Evolutionary conservation across 129 eudicot species (phyloP).

Genomic region (Flaveria brownii): DNA sequence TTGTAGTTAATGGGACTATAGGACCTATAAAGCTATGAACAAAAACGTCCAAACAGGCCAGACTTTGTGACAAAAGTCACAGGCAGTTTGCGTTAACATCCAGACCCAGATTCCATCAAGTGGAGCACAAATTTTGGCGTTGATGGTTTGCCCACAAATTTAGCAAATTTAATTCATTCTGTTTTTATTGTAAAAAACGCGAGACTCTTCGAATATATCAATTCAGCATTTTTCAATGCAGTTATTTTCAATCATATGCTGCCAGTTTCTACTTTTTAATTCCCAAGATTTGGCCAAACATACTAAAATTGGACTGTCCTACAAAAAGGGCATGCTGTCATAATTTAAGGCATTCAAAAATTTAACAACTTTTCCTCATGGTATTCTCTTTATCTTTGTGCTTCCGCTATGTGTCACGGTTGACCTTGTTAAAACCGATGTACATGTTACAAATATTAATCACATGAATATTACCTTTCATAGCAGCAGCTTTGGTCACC

Average conservation of each 20-base stretch:
- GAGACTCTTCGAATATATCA: background rate
- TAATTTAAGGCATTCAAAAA: background rate
- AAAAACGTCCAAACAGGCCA: background rate
- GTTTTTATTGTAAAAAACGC: background rate
- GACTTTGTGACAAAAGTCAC: background rate
- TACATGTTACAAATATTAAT: no score
- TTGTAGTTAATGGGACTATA: background rate
- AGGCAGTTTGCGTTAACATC: background rate
- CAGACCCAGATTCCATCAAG: background rate
- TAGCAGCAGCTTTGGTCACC: conserved; percentile 87
- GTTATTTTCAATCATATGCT: background rate
- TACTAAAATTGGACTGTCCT: background rate
- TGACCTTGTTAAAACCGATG: no score
- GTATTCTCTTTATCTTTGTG: no score
- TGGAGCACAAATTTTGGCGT: background rate
- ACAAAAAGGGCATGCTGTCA: background rate
- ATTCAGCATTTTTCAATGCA: background rate
- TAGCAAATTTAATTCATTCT: background rate
- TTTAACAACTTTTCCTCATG: no score
- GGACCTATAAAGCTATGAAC: background rate
- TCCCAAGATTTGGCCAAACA: background rate
- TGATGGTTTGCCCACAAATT: background rate
- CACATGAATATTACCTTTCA: conserved; percentile 62
- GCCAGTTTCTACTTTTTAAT: background rate
- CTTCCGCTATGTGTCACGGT: no score